A percentile compares a stretch with the other conserved stretches of the same genome.
These are phyloP conservation scores for Neopestalotiopsis rosae DNA, from an alignment of 2,329 filamentous ascomycete species.

Conservation along the genomic window DNA sequence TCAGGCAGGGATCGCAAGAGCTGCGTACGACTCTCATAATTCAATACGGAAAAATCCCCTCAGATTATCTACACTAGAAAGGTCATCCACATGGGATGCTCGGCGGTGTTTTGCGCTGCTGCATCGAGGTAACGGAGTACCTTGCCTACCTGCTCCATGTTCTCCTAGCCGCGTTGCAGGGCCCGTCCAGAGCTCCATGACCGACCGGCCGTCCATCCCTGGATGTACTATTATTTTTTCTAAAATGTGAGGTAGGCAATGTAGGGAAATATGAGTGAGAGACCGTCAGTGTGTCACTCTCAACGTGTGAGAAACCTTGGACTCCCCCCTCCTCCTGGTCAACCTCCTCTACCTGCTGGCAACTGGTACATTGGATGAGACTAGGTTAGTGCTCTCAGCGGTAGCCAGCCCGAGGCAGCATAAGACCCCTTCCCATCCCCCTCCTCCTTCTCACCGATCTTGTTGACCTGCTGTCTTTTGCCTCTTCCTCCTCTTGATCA, in stretches of 20 bases:
- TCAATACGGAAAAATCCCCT: constrained; percentile 13
- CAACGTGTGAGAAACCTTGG: constrained; percentile 1
- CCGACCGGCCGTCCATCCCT: not conserved
- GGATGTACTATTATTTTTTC: not conserved
- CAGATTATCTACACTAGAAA: constrained; percentile 4
- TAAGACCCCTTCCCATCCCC: constrained; percentile 15
- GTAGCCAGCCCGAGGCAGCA: constrained; percentile 7
- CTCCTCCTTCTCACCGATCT: constrained; percentile 13
- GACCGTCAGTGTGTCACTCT: not conserved
- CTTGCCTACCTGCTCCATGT: not conserved
- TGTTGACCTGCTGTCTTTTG: not conserved
- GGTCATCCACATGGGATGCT: constrained; percentile 6
- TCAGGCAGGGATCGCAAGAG: constrained; percentile 12
- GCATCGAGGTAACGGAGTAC: constrained; percentile 9
- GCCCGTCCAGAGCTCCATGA: not conserved
- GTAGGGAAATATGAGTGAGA: not conserved
- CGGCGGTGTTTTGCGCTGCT: constrained; percentile 12
- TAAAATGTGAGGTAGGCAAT: not conserved
- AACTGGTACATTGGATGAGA: not conserved
- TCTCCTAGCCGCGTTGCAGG: constrained; percentile 1
- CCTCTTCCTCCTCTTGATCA: constrained; percentile 12
- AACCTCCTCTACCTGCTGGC: constrained; percentile 2
- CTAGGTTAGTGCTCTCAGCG: constrained; percentile 6
- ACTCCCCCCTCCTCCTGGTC: not conserved
- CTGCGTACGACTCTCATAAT: not conserved